These are phyloP conservation scores for Caloboletus firmus DNA, from an alignment of 1,284 basidiomycete genomes.

Conservation along the genomic window DNA sequence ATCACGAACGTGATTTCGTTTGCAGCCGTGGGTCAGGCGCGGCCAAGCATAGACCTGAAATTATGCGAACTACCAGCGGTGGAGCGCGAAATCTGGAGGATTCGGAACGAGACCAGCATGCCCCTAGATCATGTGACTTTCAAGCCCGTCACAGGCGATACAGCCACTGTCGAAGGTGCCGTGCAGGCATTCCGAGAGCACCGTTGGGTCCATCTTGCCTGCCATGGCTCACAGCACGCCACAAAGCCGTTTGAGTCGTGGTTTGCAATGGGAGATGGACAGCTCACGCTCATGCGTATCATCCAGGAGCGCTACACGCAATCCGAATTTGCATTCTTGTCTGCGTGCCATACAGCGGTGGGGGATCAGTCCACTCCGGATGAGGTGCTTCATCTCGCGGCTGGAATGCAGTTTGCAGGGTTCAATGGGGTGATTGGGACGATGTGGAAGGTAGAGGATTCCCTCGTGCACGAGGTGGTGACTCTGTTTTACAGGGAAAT, in stretches of 20 bases:
- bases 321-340: constrained; percentile 1
- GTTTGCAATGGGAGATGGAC: not conserved
- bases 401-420: not conserved
- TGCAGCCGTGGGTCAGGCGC: not conserved
- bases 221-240: not conserved
- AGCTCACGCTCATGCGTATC: not conserved
- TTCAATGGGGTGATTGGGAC: not conserved
- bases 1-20: not conserved
- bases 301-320: not conserved
- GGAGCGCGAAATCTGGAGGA: not conserved
- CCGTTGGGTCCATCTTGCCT: not conserved
- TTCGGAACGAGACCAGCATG: constrained; percentile 1
- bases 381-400: not conserved
- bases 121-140: not conserved
- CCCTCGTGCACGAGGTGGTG: not conserved
- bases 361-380: not conserved
- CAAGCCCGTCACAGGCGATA: not conserved
- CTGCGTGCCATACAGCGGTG: not conserved
- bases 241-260: not conserved
- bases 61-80: not conserved
- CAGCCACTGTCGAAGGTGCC: not conserved
- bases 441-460: not conserved
- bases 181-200: not conserved
- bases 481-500: constrained; percentile 4
- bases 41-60: not conserved